Evolutionary conservation across 75 land plant species (phyloP).

Genomic region (Larix kaempferi): DNA sequence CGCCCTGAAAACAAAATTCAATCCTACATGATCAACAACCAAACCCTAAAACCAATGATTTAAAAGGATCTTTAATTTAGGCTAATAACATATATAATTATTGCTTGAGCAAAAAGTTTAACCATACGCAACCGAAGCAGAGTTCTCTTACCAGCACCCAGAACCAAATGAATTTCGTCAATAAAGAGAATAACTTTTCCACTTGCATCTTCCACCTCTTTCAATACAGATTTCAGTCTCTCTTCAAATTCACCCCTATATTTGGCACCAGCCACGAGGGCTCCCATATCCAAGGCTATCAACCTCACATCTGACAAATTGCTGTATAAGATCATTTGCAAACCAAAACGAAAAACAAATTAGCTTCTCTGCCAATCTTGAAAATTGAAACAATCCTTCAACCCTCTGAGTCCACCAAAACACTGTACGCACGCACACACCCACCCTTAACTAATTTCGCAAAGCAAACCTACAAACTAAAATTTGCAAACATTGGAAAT

Average conservation of each 20-base stretch:
- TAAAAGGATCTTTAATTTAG: background rate
- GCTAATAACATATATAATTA: background rate
- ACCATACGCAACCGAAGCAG: background rate
- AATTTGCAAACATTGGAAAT: background rate
- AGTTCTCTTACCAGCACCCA: constrained; percentile 67
- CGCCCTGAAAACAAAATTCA: constrained; percentile 28
- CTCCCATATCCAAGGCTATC: constrained; percentile 95
- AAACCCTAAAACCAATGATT: background rate
- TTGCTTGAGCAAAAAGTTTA: background rate
- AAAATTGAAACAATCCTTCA: background rate
- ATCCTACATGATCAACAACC: too few species aligned
- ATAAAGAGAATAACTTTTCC: constrained; percentile 96
- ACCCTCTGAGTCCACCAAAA: too few species aligned
- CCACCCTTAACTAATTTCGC: background rate
- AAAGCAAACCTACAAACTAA: background rate
- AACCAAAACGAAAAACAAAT: background rate
- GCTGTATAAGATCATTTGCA: constrained; percentile 25
- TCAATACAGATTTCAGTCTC: constrained; percentile 83
- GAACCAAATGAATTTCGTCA: constrained; percentile 95
- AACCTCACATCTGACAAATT: constrained; percentile 83
- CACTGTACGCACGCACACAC: too few species aligned
- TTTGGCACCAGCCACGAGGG: constrained; percentile 90
- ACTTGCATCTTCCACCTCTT: constrained; percentile 93
- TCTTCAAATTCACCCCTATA: constrained; percentile 98
- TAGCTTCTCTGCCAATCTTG: background rate